Evolutionary conservation across 768 basidiomycete genomes (phyloP), one percentile per base, ranked within the genome.

Genomic region (Crepidotus variabilis): DNA sequence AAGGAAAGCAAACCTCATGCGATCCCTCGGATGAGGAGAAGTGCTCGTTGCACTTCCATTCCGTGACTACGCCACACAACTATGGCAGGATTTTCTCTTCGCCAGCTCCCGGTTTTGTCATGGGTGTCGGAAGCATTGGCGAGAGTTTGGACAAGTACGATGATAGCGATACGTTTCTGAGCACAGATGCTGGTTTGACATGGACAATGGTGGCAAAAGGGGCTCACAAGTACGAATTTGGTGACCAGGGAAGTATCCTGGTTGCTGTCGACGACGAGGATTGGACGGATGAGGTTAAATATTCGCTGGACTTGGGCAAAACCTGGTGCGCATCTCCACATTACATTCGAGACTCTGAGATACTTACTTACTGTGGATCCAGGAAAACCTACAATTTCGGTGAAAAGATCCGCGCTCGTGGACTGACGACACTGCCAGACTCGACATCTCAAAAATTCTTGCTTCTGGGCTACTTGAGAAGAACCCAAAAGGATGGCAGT

Each of bases 401-500:
- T 2, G 69, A 90, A 56, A 85, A 75, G 24, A 59, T 98, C 4
- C 85, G 88, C 20, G 86, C 92, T 0, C 79, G 84, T 7, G 84
- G 84, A 0, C 75, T 99, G n/a, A 86, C 89, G 43, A 97, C 94
- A 2, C 81, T 98, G 5, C 92, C 93, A 0, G 97, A 99, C 62
- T 93, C 93, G 11, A 98, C 97, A 0, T 95, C 93, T 0, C 96
- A 97, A 67, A 98, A 96, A 71, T 98, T 98, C 76, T 67, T 98
- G 8, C 77, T 99, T 7, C 78, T 97, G 22, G 97, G 89, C 4
- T 86, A 88, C 11, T 74, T 83, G 1, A 82, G 86, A 20, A 70
- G 77, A 11, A 85, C 91, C 52, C 76, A 82, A 62, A 74, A 69
- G 24, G 66, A 71, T n/a, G 72, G 72, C 0, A 86, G 86, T 9